Base-by-base conservation (phyloP, 2,329 filamentous ascomycete species). In the Pyricularia grisea region DNA sequence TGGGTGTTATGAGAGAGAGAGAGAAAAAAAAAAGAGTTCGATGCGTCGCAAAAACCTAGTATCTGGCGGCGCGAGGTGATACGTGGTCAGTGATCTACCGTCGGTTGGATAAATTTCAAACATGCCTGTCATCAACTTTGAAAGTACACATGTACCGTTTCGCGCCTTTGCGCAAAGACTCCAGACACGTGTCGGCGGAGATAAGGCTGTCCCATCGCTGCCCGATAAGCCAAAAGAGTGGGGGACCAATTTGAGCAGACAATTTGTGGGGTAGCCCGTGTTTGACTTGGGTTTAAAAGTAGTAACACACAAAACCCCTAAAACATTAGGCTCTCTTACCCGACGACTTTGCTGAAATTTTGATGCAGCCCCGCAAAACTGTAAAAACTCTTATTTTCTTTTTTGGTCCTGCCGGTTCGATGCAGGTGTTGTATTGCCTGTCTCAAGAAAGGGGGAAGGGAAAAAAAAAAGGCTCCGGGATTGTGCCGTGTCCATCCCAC, bases 171-270 rank as follows among this genome's bases (percentile, higher is more conserved):
- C 55, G 23, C 20, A 60, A 60, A 33, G 27, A 55, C 17, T n/a
- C 42, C 58, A 61, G 58, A 61, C 58, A 61, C 58, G 58, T 61
- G 58, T 61, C 58, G 58, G 58, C 58, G 58, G 58, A 61, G 65
- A 36, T 25, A 25, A 33, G 42, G 20, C 9, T 9, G 42, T 9
- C 42, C 42, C 42, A 55, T 20, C 20, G 20, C 17, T 7, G 42
- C 42, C 42, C 31, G 65, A 66, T 66, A 66, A 66, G 65, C 27
- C 10, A 64, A 27, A 42, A 27, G 27, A 27, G 27, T 17, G 14
- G 25, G 27, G 58, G 58, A 23, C 1, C 58, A 2, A 17, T 12
- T 12, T 60, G 31, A 2, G 23, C 3, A 10, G 3, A 23, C 9
- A 6, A 17, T 61, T 25, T 23, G 42, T 55, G 42, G 42, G 42